phyloP scores from a whole-genome alignment of 1,284 basidiomycete species.

The Pseudozyma sp. region DNA sequence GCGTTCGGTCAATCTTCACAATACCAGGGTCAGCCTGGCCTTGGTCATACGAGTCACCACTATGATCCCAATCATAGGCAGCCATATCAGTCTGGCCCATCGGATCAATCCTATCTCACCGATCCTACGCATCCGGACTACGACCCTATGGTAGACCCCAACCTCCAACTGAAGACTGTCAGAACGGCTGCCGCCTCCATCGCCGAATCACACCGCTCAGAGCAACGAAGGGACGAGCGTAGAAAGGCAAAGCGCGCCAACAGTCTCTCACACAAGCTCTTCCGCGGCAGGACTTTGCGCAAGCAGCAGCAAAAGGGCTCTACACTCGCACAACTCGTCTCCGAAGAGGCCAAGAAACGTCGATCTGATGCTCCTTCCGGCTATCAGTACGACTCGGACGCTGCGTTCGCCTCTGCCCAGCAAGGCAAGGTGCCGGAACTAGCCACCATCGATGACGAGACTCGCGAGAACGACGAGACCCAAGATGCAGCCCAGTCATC shows the following conservation, averaged over 20 bases:
- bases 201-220: constrained; percentile 62
- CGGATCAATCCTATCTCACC: constrained; percentile 45
- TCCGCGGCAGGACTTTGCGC: constrained; percentile 52
- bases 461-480: constrained; percentile 17
- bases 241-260: constrained; percentile 42
- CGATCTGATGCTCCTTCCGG: constrained; percentile 36
- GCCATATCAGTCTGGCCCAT: constrained; percentile 53
- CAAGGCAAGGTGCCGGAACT: constrained; percentile 42
- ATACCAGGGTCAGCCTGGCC: constrained; percentile 7
- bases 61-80: constrained; percentile 54
- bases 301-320: constrained; percentile 39
- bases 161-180: constrained; percentile 62
- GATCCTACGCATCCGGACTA: constrained; percentile 63
- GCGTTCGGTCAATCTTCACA: constrained; percentile 34
- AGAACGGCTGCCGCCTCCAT: constrained; percentile 65
- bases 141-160: constrained; percentile 62
- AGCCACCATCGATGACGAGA: constrained; percentile 35
- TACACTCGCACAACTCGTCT: constrained; percentile 31
- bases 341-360: constrained; percentile 40
- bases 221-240: constrained; percentile 55
- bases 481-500: constrained; percentile 1
- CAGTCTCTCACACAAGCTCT: constrained; percentile 53
- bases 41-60: constrained; percentile 46
- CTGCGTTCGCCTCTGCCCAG: constrained; percentile 59
- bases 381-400: constrained; percentile 39